A percentile compares a stretch with the other conserved stretches of the same genome.
Evolutionary conservation across 2,329 filamentous ascomycete species (phyloP).

Genomic region (Ascocoryne sarcoides): DNA sequence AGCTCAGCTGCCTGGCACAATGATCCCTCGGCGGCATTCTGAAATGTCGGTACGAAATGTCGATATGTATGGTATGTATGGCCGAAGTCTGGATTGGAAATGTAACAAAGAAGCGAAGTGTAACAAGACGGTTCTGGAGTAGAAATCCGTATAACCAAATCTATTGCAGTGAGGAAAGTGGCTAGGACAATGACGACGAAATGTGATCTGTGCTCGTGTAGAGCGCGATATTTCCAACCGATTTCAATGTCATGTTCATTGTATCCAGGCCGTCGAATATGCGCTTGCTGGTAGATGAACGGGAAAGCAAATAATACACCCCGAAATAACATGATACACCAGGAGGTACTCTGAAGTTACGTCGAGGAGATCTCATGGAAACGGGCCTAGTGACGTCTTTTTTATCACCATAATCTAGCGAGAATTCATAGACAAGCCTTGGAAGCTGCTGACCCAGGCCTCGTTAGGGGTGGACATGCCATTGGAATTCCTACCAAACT

Average conservation of each 20-base stretch:
- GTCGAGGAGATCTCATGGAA: neutral
- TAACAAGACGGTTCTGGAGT: neutral
- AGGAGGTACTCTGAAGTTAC: neutral
- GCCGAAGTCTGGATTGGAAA: neutral
- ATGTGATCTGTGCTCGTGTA: too few species aligned
- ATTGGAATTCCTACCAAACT: slow-evolving; percentile 36
- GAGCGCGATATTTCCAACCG: too few species aligned
- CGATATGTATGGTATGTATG: slow-evolving; percentile 3
- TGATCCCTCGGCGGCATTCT: neutral
- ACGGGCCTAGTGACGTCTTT: neutral
- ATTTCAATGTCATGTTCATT: too few species aligned
- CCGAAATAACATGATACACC: neutral
- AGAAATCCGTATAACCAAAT: neutral
- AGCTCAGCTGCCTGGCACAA: neutral
- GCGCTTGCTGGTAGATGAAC: neutral
- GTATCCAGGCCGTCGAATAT: too few species aligned
- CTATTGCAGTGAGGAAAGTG: too few species aligned
- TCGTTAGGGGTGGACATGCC: slow-evolving; percentile 30
- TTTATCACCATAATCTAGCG: slow-evolving; percentile 14
- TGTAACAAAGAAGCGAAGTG: neutral
- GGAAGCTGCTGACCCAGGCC: slow-evolving; percentile 56
- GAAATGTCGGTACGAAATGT: neutral
- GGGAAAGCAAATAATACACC: slow-evolving; percentile 2
- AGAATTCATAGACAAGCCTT: slow-evolving; percentile 60
- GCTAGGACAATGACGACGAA: too few species aligned